Conservation (phyloP, 257 asterid species). For the Solanum sparsipilum region DNA sequence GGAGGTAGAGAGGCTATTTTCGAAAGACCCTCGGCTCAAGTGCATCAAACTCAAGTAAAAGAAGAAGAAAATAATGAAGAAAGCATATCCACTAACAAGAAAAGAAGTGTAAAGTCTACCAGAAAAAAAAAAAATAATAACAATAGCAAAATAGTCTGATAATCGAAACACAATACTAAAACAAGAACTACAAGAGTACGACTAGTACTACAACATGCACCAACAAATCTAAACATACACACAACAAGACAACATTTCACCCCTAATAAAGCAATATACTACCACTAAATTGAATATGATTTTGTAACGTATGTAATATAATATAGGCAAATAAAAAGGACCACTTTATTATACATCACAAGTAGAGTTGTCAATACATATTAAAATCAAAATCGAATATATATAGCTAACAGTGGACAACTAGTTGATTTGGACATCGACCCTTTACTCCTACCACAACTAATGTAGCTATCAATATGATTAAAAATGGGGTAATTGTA, state of each 20-base stretch:
- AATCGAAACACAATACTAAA: not conserved
- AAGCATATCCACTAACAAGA: not conserved
- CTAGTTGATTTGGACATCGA: not conserved
- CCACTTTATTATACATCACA: not conserved
- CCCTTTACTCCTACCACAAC: not conserved
- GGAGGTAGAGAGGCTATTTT: not conserved
- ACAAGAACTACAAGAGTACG: too few relatives aligned
- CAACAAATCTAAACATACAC: not conserved
- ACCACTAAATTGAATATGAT: not conserved
- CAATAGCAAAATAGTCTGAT: too few relatives aligned
- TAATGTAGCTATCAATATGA: not conserved
- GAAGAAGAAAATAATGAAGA: not conserved
- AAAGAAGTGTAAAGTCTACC: too few relatives aligned
- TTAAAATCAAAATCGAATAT: not conserved
- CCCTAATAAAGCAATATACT: too few relatives aligned
- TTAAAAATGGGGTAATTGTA: not conserved
- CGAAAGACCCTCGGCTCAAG: not conserved
- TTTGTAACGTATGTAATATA: not conserved
- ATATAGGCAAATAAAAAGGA: not conserved
- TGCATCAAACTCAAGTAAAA: not conserved
- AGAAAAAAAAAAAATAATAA: too few relatives aligned
- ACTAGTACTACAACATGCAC: not conserved
- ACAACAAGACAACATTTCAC: not conserved
- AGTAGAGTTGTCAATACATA: not conserved
- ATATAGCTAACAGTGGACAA: not conserved